Percentiles rank a stretch among this genome's conserved stretches.
Evolutionary conservation across 192 early-diverging fungal genomes (phyloP).

Genomic region (Coemansia sp.): DNA sequence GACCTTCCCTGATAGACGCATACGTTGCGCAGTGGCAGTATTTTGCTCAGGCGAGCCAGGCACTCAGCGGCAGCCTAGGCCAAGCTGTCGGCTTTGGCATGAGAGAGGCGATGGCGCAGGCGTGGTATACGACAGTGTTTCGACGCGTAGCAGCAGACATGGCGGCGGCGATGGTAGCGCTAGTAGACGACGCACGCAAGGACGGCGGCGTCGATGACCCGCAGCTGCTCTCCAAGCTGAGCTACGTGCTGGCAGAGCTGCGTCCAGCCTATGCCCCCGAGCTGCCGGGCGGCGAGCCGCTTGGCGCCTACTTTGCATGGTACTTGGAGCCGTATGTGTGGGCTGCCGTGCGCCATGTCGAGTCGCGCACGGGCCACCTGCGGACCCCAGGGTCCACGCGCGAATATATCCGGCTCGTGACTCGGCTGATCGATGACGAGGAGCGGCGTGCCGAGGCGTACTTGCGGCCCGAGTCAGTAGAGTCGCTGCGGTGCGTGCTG

Average conservation of each 20-base stretch:
- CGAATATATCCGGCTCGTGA: constrained; percentile 89
- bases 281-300: neutral
- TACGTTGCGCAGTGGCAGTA: constrained; percentile 1
- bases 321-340: neutral
- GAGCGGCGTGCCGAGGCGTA: constrained; percentile 76
- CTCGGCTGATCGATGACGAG: constrained; percentile 66
- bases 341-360: constrained; percentile 59
- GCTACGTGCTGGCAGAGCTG: neutral
- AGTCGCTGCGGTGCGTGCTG: constrained; percentile 66
- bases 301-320: neutral
- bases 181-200: neutral
- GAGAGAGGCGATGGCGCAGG: neutral
- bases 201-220: neutral
- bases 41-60: neutral
- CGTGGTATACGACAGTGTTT: neutral
- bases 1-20: neutral
- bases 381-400: constrained; percentile 76
- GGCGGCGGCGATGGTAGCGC: neutral
- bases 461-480: constrained; percentile 68
- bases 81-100: neutral
- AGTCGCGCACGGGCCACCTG: constrained; percentile 71
- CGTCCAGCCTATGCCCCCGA: neutral
- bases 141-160: neutral
- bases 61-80: neutral
- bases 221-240: neutral